These are phyloP conservation scores for Sugiyamaella marilandica DNA, from an alignment of 805 yeast genomes.

Conservation along the genomic window DNA sequence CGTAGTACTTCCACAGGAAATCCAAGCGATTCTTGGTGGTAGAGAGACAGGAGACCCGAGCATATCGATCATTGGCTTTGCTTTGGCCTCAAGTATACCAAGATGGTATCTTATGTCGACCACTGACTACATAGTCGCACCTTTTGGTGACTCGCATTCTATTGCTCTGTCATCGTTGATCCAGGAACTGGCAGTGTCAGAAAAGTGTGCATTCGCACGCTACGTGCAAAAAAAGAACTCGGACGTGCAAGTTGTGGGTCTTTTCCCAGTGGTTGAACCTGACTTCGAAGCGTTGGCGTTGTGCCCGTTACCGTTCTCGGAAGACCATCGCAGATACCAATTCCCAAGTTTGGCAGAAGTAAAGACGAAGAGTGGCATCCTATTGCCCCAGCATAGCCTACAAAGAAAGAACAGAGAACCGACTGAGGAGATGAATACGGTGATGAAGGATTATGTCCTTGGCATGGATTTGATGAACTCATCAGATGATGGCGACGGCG, in stretches of 20 bases:
- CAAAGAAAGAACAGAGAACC: slow-evolving; percentile 31
- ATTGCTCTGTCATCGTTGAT: slow-evolving; percentile 45
- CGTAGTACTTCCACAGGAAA: slow-evolving; percentile 48
- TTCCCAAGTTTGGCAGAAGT: slow-evolving; percentile 49
- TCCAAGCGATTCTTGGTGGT: slow-evolving; percentile 34
- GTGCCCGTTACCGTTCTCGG: slow-evolving; percentile 62
- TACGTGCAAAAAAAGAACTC: slow-evolving; percentile 44
- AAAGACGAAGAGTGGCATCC: slow-evolving; percentile 34
- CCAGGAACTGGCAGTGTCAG: slow-evolving; percentile 45
- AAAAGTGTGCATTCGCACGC: slow-evolving; percentile 55
- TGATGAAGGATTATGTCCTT: slow-evolving; percentile 44
- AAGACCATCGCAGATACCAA: slow-evolving; percentile 52
- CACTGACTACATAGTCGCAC: slow-evolving; percentile 51
- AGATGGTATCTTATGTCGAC: slow-evolving; percentile 58
- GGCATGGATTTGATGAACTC: slow-evolving; percentile 40
- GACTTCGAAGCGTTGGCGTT: slow-evolving; percentile 39
- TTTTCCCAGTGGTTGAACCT: slow-evolving; percentile 45
- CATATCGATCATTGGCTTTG: slow-evolving; percentile 61
- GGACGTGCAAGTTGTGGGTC: slow-evolving; percentile 41
- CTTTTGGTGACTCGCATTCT: slow-evolving; percentile 33
- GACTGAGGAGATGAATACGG: slow-evolving; percentile 34
- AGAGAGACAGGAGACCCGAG: slow-evolving; percentile 41
- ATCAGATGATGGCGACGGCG: slow-evolving; percentile 15
- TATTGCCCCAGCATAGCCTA: slow-evolving; percentile 18
- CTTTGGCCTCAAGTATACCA: slow-evolving; percentile 44